A percentile compares a stretch with the other conserved stretches of the same genome.
phyloP scores from a whole-genome alignment of 2,329 filamentous ascomycete genomes.

The Cladosporium sp. region DNA sequence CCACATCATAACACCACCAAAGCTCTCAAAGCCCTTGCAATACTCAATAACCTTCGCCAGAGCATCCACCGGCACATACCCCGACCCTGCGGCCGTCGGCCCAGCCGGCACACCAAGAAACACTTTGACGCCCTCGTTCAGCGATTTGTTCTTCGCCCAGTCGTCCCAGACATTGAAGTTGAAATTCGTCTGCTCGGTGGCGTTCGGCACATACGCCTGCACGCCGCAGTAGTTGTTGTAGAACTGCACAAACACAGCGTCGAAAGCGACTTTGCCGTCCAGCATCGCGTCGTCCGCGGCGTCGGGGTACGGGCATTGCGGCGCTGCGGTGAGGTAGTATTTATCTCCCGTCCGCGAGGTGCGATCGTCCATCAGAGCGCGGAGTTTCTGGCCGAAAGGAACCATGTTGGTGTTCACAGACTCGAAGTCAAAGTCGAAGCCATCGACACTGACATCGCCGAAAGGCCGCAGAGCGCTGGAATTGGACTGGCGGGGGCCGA shows the following conservation, averaged over 20 bases:
- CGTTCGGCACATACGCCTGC: constrained; percentile 37
- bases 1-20: constrained; percentile 48
- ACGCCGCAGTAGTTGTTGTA: constrained; percentile 52
- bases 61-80: constrained; percentile 36
- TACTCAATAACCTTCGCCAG: constrained; percentile 36
- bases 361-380: constrained; percentile 34
- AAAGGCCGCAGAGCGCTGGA: constrained; percentile 63
- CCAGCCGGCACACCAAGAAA: constrained; percentile 41
- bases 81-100: constrained; percentile 39
- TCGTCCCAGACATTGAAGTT: constrained; percentile 49
- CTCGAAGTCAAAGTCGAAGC: constrained; percentile 79
- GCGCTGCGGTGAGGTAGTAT: constrained; percentile 47
- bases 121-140: constrained; percentile 36
- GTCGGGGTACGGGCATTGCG: constrained; percentile 46
- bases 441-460: constrained; percentile 65
- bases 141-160: constrained; percentile 32
- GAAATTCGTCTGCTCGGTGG: constrained; percentile 56
- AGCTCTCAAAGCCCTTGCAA: constrained; percentile 38
- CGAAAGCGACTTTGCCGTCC: constrained; percentile 64
- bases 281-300: constrained; percentile 35
- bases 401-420: constrained; percentile 60
- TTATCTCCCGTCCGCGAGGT: constrained; percentile 35
- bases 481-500: constrained; percentile 55
- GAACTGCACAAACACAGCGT: constrained; percentile 47
- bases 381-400: constrained; percentile 47